Base-by-base conservation (phyloP, 139 green algal species). In the Tetradesmus obliquus region DNA sequence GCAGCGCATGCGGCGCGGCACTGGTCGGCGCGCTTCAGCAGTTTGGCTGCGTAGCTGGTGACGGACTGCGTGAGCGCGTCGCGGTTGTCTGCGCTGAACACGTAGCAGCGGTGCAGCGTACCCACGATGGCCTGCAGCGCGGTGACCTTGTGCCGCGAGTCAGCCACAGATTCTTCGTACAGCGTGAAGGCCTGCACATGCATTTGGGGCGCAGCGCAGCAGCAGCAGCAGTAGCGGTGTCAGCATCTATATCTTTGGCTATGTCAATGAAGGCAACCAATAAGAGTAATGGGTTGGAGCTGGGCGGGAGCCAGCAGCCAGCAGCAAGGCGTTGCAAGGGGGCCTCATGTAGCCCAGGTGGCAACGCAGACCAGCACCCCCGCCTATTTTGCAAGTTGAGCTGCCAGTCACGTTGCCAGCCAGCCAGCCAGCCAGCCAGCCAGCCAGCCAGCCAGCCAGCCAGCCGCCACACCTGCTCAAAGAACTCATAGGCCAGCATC, bases 11-110 rank as follows among this genome's bases (percentile, higher is more conserved):
- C 95, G 10, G 97, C 97, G 51, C 93, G 90, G 94, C 97, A 99
- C 94, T 99, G 98, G 94, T 99, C 98, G 3, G 94, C 82, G 20
- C 97, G 97, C 66, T 96, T 96, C 51, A 99, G 95, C 92, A 99
- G 94, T 87, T 97, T 96, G 24, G 96, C 91, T 17, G 95, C 96
- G 93, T 99, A 99, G 92, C 93, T 94, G 6, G 51, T 83, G 15
- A 92, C 57, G 87, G 98, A 97, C 94, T 98, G 96, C 55, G 94
- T 95, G 32, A 99, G 94, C 0, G 96, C 91, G n/a, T 96, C 96
- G 19, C 97, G 91, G 62, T 95, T 97, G 55, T 99, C 98, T 0
- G 84, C 55, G 6, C 86, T 82, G 72, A 99, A 98, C 2, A 97
- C 93, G 84, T 94, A 91, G 95, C 96, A 97, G 84, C 93, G 89